Percentiles rank a stretch among this genome's conserved stretches.
phyloP scores from a whole-genome alignment of 192 early-diverging fungal genomes.

The Phlyctochytrium arcticum region DNA sequence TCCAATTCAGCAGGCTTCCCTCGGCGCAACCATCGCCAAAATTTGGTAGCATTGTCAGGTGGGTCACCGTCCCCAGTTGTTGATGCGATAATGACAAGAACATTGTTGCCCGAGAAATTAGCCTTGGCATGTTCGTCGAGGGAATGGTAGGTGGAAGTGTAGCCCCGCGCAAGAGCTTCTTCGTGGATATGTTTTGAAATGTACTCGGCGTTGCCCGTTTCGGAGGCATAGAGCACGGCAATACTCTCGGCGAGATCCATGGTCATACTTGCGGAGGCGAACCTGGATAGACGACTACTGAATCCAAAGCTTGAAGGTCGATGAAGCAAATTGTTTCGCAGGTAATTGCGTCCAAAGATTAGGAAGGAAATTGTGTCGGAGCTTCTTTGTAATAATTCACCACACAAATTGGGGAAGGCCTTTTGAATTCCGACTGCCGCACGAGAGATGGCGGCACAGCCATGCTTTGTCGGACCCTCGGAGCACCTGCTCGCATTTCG shows the following conservation, averaged over 20 bases:
- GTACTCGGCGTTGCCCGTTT: constrained; percentile 93
- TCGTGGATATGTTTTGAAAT: constrained; percentile 81
- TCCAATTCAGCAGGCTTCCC: constrained; percentile 36
- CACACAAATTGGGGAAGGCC: no score
- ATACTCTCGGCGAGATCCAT: constrained; percentile 2
- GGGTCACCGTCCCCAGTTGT: constrained; percentile 96
- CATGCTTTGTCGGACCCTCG: no score
- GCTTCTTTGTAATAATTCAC: no score
- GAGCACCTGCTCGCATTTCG: no score
- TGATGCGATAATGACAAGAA: constrained; percentile 77
- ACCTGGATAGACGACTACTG: no score
- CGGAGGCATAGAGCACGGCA: constrained; percentile 76
- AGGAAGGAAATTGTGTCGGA: no score
- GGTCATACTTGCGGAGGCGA: no score
- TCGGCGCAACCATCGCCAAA: constrained; percentile 76
- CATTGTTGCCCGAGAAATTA: constrained; percentile 42
- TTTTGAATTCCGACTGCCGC: no score
- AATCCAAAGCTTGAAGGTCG: no score
- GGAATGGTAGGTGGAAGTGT: constrained; percentile 52
- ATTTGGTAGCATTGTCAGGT: constrained; percentile 90
- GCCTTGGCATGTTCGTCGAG: constrained; percentile 74
- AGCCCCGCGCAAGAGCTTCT: constrained; percentile 72
- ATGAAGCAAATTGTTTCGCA: no score
- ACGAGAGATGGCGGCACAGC: no score
- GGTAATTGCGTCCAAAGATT: no score